These are phyloP conservation scores for Austroboletus novae-zelandiae DNA, from an alignment of 1,284 basidiomycete genomes.

Conservation along the genomic window DNA sequence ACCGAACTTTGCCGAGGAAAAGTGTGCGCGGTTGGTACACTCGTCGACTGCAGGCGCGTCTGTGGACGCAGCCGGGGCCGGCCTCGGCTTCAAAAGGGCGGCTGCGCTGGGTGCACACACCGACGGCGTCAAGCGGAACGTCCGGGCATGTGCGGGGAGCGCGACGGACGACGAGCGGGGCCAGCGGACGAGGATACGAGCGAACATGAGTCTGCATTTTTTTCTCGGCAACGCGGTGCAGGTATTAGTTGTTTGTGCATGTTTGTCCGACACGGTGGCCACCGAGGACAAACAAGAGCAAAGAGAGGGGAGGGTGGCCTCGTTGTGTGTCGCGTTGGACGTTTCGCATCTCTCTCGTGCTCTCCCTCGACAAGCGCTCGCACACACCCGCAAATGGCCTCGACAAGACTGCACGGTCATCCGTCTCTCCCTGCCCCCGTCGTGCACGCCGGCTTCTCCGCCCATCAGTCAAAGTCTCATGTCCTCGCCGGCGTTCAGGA, in stretches of 20 bases:
- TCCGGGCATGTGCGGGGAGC: conserved; percentile 11
- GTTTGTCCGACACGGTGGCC: conserved; percentile 6
- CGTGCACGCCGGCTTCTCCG: conserved; percentile 62
- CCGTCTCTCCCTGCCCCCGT: conserved; percentile 70
- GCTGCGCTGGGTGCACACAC: conserved; percentile 9
- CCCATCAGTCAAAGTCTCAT: conserved; percentile 77
- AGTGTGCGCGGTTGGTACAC: conserved; percentile 22
- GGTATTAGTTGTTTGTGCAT: neutral
- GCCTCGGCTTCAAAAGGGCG: conserved; percentile 9
- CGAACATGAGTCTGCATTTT: conserved; percentile 13
- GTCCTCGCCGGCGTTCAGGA: conserved; percentile 89
- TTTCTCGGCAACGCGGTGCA: too few relatives aligned
- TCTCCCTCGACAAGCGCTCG: conserved; percentile 8
- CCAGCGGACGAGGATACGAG: conserved; percentile 29
- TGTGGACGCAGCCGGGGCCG: neutral
- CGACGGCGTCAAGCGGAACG: conserved; percentile 14
- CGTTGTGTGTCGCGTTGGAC: conserved; percentile 27
- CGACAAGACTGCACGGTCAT: conserved; percentile 46
- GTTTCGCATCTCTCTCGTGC: conserved; percentile 16
- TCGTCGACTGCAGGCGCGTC: conserved; percentile 11
- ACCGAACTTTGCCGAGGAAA: conserved; percentile 25
- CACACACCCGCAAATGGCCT: conserved; percentile 38
- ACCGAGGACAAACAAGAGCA: conserved; percentile 22
- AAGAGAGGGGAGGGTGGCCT: conserved; percentile 20
- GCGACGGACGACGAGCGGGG: conserved; percentile 17